These are phyloP conservation scores for Aureobasidium musti DNA, from an alignment of 2,329 filamentous ascomycete genomes.

Conservation along the genomic window DNA sequence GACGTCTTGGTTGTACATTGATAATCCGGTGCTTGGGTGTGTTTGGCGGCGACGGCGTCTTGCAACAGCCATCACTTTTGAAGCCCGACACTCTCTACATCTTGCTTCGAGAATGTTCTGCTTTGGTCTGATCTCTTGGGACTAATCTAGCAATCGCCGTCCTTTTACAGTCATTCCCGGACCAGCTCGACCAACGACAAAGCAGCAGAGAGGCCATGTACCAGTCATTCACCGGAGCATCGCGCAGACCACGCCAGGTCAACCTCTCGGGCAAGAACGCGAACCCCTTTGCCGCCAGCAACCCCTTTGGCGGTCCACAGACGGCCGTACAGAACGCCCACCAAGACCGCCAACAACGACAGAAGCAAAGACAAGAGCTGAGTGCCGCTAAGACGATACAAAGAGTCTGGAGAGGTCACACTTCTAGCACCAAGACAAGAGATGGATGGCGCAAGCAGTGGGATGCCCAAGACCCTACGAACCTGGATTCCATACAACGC, in stretches of 20 bases:
- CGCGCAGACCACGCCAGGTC: constrained; percentile 83
- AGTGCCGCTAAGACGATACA: constrained; percentile 76
- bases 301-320: constrained; percentile 63
- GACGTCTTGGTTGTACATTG: constrained; percentile 25
- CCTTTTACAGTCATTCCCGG: too few relatives aligned
- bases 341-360: constrained; percentile 77
- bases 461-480: constrained; percentile 53
- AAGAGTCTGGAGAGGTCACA: constrained; percentile 77
- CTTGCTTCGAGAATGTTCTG: constrained; percentile 13
- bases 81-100: background rate
- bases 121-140: background rate
- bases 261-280: constrained; percentile 83
- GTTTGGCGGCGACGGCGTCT: background rate
- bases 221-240: constrained; percentile 84
- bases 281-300: constrained; percentile 73
- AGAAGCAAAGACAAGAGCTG: constrained; percentile 75
- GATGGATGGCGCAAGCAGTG: constrained; percentile 61
- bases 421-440: constrained; percentile 60
- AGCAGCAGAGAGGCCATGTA: constrained; percentile 65
- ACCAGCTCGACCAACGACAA: background rate
- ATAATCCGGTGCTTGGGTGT: background rate
- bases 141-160: background rate
- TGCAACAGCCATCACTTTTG: background rate
- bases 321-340: constrained; percentile 82
- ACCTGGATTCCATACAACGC: constrained; percentile 45